Conservation (phyloP, 163 green algal genomes). For the Scenedesmus sp. region DNA sequence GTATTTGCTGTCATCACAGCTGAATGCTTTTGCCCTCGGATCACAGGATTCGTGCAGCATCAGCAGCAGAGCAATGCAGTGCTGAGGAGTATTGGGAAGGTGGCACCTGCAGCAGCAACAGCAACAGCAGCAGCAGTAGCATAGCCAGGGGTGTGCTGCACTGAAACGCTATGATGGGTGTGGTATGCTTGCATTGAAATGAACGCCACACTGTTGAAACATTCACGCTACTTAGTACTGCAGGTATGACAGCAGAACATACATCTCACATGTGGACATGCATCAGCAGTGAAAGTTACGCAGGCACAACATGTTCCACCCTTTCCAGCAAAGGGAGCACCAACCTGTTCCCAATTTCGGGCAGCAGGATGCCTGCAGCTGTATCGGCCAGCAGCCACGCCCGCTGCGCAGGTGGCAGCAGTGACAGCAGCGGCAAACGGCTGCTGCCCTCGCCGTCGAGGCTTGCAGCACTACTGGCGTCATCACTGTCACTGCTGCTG, state of each 20-base stretch:
- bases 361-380: conserved; percentile 12
- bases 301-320: too few relatives aligned
- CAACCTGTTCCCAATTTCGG: not conserved
- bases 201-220: not conserved
- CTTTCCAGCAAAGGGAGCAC: not conserved
- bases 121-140: not conserved
- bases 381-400: not conserved
- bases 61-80: not conserved
- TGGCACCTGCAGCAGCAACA: not conserved
- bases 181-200: not conserved
- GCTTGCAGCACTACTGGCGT: not conserved
- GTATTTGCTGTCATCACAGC: not conserved
- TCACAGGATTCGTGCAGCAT: not conserved
- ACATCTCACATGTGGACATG: not conserved
- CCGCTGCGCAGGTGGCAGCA: not conserved
- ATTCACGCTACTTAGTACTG: not conserved
- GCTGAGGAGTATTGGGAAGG: not conserved
- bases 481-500: not conserved
- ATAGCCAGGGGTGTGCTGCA: not conserved
- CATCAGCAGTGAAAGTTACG: not conserved
- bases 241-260: not conserved
- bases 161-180: not conserved
- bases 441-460: not conserved
- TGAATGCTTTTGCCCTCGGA: not conserved
- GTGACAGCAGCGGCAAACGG: not conserved